Percentiles rank a stretch among this genome's conserved stretches.
Conservation (phyloP, 2,329 filamentous ascomycete species). For the Blastomyces emzantsi region DNA sequence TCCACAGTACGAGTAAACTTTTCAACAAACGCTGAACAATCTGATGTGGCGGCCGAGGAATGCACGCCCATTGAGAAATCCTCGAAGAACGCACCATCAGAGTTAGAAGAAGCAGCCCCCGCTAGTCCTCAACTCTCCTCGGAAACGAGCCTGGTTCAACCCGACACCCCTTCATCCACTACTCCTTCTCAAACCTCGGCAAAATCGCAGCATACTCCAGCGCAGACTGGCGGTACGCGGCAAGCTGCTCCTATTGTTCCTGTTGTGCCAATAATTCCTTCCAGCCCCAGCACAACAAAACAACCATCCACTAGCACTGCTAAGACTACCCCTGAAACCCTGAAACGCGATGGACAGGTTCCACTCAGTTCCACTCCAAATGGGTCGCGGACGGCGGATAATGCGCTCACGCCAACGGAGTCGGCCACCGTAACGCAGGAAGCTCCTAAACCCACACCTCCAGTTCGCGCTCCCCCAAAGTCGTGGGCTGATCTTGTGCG, state of each 20-base stretch:
- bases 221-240: slow-evolving; percentile 29
- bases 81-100: slow-evolving; percentile 25
- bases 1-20: slow-evolving; percentile 38
- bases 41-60: slow-evolving; percentile 17
- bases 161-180: slow-evolving; percentile 48
- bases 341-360: slow-evolving; percentile 23
- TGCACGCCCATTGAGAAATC: slow-evolving; percentile 17
- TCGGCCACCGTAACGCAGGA: slow-evolving; percentile 7
- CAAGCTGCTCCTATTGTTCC: slow-evolving; percentile 44
- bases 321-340: slow-evolving; percentile 27
- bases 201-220: slow-evolving; percentile 26
- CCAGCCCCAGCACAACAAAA: slow-evolving; percentile 28
- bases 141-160: slow-evolving; percentile 46
- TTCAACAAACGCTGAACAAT: slow-evolving; percentile 37
- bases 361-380: slow-evolving; percentile 11
- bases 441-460: slow-evolving; percentile 29
- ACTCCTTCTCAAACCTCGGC: slow-evolving; percentile 28
- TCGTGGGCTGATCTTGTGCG: slow-evolving; percentile 63
- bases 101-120: slow-evolving; percentile 48
- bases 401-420: slow-evolving; percentile 3
- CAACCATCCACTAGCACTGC: slow-evolving; percentile 21
- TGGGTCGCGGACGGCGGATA: slow-evolving; percentile 5
- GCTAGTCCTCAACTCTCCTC: slow-evolving; percentile 51
- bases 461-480: slow-evolving; percentile 45
- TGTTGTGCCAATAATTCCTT: slow-evolving; percentile 40